Percentiles rank a stretch among this genome's conserved stretches.
Conservation (phyloP, 2,329 filamentous ascomycete genomes). For the Arthrobotrys megalospora region DNA sequence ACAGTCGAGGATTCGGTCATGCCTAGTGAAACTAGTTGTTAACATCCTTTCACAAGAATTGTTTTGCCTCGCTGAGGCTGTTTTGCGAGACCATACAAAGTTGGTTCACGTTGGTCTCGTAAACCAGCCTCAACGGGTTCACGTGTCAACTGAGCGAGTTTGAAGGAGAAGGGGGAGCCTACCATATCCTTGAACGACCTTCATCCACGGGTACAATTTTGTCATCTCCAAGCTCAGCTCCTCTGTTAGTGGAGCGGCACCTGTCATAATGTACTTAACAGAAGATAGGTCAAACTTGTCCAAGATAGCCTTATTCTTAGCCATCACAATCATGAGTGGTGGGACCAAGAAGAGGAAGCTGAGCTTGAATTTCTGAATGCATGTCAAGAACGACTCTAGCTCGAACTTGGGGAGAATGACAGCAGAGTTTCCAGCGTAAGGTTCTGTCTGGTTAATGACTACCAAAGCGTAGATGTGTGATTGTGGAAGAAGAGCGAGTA, state of each 20-base stretch:
- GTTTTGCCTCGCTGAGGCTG: no score
- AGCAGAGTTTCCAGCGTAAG: slow-evolving; percentile 80
- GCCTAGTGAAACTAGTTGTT: slow-evolving; percentile 68
- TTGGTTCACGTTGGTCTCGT: background rate
- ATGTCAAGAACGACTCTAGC: slow-evolving; percentile 75
- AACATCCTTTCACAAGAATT: background rate
- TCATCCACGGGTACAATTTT: slow-evolving; percentile 76
- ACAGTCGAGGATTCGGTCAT: slow-evolving; percentile 84
- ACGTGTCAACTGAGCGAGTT: background rate
- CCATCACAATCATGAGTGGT: slow-evolving; percentile 83
- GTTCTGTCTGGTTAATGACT: slow-evolving; percentile 76
- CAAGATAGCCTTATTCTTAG: slow-evolving; percentile 75
- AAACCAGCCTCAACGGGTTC: no score
- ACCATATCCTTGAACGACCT: slow-evolving; percentile 81
- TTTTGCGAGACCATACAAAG: background rate
- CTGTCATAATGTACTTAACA: slow-evolving; percentile 78
- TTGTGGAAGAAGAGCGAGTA: slow-evolving; percentile 80
- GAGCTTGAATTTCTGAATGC: slow-evolving; percentile 80
- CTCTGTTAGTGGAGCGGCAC: slow-evolving; percentile 82
- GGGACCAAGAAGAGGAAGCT: slow-evolving; percentile 79
- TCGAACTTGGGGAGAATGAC: slow-evolving; percentile 84
- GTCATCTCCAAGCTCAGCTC: slow-evolving; percentile 79
- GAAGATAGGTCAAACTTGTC: slow-evolving; percentile 80
- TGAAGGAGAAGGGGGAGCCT: slow-evolving; percentile 60
- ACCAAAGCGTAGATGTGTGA: slow-evolving; percentile 87